These are phyloP conservation scores for Hymenoscyphus scutula DNA, from an alignment of 2,329 filamentous ascomycete genomes.

Conservation along the genomic window DNA sequence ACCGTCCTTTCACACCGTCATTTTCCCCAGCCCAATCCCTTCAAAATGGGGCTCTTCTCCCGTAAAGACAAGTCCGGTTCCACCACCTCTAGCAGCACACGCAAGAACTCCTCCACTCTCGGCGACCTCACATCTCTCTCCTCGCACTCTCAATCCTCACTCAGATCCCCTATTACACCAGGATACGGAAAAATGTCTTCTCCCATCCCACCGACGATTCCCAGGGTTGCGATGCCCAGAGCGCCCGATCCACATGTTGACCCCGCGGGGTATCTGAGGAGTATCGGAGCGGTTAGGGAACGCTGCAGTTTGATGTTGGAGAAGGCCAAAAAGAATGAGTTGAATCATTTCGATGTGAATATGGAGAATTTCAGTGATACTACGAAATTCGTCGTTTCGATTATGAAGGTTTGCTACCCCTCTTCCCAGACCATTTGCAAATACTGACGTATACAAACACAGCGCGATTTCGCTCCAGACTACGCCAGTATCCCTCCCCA, in stretches of 20 bases:
- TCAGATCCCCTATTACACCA: conserved; percentile 33
- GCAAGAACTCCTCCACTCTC: conserved; percentile 29
- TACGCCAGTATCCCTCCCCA: conserved; percentile 79
- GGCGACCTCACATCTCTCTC: conserved; percentile 30
- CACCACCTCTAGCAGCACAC: conserved; percentile 22
- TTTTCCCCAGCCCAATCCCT: background rate
- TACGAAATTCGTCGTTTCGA: conserved; percentile 67
- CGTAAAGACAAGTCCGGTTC: conserved; percentile 32
- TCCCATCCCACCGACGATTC: conserved; percentile 46
- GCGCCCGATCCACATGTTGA: conserved; percentile 85
- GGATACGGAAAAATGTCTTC: conserved; percentile 30
- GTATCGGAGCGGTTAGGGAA: conserved; percentile 83
- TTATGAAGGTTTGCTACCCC: conserved; percentile 74
- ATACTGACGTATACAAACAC: conserved; percentile 18
- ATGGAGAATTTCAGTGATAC: conserved; percentile 66
- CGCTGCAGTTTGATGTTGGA: conserved; percentile 59
- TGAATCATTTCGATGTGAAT: conserved; percentile 71
- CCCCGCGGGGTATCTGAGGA: conserved; percentile 86
- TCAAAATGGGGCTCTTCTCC: conserved; percentile 34
- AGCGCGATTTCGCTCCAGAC: conserved; percentile 69
- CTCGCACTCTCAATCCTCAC: conserved; percentile 28
- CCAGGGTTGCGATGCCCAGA: conserved; percentile 77
- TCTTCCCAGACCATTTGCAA: too few species aligned
- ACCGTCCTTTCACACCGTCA: background rate
- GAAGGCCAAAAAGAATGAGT: conserved; percentile 64